A percentile compares a stretch with the other conserved stretches of the same genome.
Evolutionary conservation across 352 stramenopile species (phyloP).

Genomic region (Pythium phragmitis): DNA sequence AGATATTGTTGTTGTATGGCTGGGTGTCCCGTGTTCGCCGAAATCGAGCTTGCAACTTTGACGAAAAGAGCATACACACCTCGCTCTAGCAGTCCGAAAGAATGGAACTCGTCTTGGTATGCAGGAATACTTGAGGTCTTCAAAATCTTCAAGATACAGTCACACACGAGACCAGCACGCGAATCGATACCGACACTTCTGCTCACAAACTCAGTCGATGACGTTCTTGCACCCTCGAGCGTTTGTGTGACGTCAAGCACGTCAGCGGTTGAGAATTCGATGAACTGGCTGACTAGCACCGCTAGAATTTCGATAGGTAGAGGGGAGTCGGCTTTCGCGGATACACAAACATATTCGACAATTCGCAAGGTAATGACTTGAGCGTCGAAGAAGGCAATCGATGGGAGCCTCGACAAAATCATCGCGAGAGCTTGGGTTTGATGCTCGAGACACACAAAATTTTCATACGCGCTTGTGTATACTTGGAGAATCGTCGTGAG

Average conservation of each 20-base stretch:
- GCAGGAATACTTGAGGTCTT: slow-evolving; percentile 32
- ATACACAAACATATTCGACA: slow-evolving; percentile 75
- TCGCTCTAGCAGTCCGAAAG: slow-evolving; percentile 62
- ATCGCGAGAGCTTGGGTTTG: slow-evolving; percentile 69
- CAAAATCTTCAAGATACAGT: slow-evolving; percentile 66
- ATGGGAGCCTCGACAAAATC: slow-evolving; percentile 61
- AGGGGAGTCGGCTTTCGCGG: slow-evolving; percentile 39
- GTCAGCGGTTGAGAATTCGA: slow-evolving; percentile 42
- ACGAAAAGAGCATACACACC: slow-evolving; percentile 53
- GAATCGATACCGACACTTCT: slow-evolving; percentile 7
- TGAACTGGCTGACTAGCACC: slow-evolving; percentile 63
- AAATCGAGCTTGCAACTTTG: slow-evolving; percentile 47
- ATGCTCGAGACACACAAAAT: slow-evolving; percentile 68
- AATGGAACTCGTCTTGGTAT: slow-evolving; percentile 52
- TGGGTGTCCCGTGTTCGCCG: slow-evolving; percentile 12
- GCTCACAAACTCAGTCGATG: slow-evolving; percentile 10
- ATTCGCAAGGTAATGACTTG: slow-evolving; percentile 72
- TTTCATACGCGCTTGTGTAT: slow-evolving; percentile 71
- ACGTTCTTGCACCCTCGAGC: not conserved
- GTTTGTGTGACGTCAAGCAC: slow-evolving; percentile 27
- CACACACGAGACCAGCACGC: slow-evolving; percentile 45
- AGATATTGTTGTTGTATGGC: slow-evolving; percentile 25
- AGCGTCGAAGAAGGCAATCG: slow-evolving; percentile 52
- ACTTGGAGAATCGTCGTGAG: slow-evolving; percentile 67
- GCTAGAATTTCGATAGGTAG: slow-evolving; percentile 62